phyloP scores from a whole-genome alignment of 768 basidiomycete genomes.

The Grammothele lineata region DNA sequence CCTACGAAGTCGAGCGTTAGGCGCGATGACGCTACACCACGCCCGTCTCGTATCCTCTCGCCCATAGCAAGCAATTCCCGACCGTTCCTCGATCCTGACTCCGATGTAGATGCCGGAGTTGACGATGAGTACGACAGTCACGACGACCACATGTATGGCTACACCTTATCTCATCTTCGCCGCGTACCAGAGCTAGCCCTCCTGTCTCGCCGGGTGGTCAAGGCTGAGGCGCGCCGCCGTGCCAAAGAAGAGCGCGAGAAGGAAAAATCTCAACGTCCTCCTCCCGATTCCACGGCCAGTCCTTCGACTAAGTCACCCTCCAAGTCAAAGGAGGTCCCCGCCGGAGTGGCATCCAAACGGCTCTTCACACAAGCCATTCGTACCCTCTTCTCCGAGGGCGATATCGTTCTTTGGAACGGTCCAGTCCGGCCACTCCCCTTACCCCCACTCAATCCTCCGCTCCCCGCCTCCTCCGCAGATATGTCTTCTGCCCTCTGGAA shows the following conservation, averaged over 20 bases:
- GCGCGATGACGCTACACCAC: too few relatives aligned
- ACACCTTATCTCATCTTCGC: constrained; percentile 70
- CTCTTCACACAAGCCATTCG: constrained; percentile 64
- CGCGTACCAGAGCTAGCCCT: constrained; percentile 70
- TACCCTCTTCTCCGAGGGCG: constrained; percentile 67
- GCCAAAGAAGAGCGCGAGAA: constrained; percentile 44
- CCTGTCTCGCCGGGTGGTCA: constrained; percentile 61
- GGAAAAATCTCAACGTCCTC: constrained; percentile 13
- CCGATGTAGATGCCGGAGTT: constrained; percentile 1
- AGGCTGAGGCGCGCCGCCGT: constrained; percentile 55
- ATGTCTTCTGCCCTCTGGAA: constrained; percentile 46
- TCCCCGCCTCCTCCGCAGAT: constrained; percentile 9
- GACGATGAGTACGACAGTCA: constrained; percentile 2
- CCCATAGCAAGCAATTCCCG: too few relatives aligned
- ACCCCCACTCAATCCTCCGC: constrained; percentile 22
- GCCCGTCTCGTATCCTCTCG: neutral
- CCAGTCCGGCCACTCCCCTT: constrained; percentile 38
- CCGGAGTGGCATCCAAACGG: constrained; percentile 39
- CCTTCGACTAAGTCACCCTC: too few relatives aligned
- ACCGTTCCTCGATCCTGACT: neutral
- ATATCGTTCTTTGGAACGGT: constrained; percentile 70
- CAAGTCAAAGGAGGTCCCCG: too few relatives aligned
- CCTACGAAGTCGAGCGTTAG: too few relatives aligned
- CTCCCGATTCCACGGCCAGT: too few relatives aligned
- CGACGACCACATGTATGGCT: constrained; percentile 38